Evolutionary conservation across 2,329 filamentous ascomycete genomes (phyloP).

Genomic region (Clarireedia homoeocarpa): DNA sequence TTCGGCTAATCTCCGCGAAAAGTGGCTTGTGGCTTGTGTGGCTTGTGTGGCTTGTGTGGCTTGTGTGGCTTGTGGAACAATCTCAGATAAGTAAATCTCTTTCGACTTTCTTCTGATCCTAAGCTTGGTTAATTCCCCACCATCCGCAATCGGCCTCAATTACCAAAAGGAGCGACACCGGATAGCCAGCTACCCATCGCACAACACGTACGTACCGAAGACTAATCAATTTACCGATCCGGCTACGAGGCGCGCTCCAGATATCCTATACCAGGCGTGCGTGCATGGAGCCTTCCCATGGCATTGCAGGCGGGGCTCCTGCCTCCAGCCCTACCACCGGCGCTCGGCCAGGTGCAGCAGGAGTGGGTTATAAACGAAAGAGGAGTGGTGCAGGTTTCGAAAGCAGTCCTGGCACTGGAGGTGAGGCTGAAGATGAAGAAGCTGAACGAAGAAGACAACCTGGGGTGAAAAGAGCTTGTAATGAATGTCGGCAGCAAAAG

Average conservation of each 20-base stretch:
- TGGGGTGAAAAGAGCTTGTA: conserved; percentile 72
- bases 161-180: conserved; percentile 20
- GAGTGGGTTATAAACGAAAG: conserved; percentile 46
- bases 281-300: conserved; percentile 24
- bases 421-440: conserved; percentile 47
- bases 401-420: conserved; percentile 51
- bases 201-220: conserved; percentile 15
- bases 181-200: conserved; percentile 15
- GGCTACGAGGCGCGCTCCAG: conserved; percentile 9
- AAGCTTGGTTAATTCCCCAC: conserved; percentile 1
- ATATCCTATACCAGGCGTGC: conserved; percentile 12
- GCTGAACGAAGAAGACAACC: conserved; percentile 57
- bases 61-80: no score
- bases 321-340: conserved; percentile 25
- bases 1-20: no score
- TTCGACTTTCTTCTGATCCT: not conserved
- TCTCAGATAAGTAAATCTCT: conserved; percentile 5
- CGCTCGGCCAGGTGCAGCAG: conserved; percentile 23
- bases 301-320: conserved; percentile 16
- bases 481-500: conserved; percentile 81
- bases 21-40: no score
- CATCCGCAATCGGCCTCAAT: conserved; percentile 18
- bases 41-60: no score
- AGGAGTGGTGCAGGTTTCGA: conserved; percentile 45
- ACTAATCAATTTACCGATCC: conserved; percentile 2